Conservation (phyloP, 441 rosid species). For the Sinapis alba region DNA sequence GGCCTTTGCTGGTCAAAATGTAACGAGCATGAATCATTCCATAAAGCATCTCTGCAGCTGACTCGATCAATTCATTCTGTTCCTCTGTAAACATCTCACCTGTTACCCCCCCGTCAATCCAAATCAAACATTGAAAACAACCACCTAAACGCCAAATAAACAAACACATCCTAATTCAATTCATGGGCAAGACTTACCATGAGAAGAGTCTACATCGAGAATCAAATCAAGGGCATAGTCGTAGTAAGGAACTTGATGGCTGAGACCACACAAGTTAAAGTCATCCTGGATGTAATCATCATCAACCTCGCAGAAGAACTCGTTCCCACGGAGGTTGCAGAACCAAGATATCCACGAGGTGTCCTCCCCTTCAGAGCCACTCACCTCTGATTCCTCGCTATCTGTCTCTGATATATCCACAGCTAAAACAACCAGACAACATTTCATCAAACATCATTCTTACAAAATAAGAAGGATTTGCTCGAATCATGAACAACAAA, state of each 20-base stretch:
- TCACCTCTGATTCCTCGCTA: conserved; percentile 72
- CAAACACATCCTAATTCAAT: neutral
- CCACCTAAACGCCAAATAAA: no score
- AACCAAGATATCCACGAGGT: conserved; percentile 81
- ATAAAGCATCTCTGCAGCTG: conserved; percentile 84
- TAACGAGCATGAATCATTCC: conserved; percentile 79
- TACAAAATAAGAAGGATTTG: no score
- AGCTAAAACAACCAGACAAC: conserved; percentile 12
- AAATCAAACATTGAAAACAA: conserved; percentile 26
- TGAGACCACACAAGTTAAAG: conserved; percentile 72
- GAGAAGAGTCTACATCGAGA: conserved; percentile 71
- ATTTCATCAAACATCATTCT: no score
- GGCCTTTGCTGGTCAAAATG: conserved; percentile 74
- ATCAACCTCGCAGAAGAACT: conserved; percentile 77
- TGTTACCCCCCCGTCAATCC: conserved; percentile 45
- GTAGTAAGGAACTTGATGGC: conserved; percentile 80
- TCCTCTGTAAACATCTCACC: conserved; percentile 85
- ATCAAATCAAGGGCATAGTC: conserved; percentile 83
- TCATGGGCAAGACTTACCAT: conserved; percentile 53
- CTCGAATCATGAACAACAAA: no score
- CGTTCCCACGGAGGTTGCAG: conserved; percentile 76
- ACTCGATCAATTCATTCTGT: conserved; percentile 69
- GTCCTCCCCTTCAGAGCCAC: conserved; percentile 78
- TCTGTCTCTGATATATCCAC: conserved; percentile 70
- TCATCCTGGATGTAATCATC: conserved; percentile 82